Percentiles rank a stretch among this genome's conserved stretches.
Conservation (phyloP, 2,329 filamentous ascomycete species). For the Rhynchosporium secalis region DNA sequence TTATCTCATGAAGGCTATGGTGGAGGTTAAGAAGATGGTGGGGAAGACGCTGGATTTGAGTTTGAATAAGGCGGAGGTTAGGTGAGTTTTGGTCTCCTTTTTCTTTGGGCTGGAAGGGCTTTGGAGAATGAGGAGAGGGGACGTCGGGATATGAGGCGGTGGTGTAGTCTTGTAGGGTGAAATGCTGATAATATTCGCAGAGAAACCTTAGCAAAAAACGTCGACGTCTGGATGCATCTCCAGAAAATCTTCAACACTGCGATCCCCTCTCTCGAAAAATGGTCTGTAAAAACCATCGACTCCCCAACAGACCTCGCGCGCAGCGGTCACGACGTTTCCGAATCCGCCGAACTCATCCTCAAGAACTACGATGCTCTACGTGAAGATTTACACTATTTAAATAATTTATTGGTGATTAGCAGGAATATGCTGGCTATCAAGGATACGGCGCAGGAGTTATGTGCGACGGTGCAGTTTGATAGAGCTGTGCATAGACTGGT, state of each 20-base stretch:
- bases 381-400: conserved; percentile 62
- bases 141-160: background rate
- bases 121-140: background rate
- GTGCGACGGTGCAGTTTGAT: conserved; percentile 63
- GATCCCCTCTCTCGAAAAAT: conserved; percentile 59
- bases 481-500: conserved; percentile 67
- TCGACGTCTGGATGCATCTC: conserved; percentile 66
- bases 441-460: conserved; percentile 65
- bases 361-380: conserved; percentile 62
- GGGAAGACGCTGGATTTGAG: conserved; percentile 64
- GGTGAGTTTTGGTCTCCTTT: conserved; percentile 44
- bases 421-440: conserved; percentile 65
- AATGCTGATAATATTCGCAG: conserved; percentile 41
- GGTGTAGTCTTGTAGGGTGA: background rate
- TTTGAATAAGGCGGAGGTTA: conserved; percentile 57
- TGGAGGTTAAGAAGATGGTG: conserved; percentile 57
- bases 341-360: conserved; percentile 62
- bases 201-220: conserved; percentile 60
- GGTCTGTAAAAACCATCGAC: conserved; percentile 58
- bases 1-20: conserved; percentile 57
- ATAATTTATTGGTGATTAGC: conserved; percentile 67
- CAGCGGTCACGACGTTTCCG: conserved; percentile 57
- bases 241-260: conserved; percentile 61
- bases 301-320: conserved; percentile 52
- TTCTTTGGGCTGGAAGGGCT: background rate